Conservation (phyloP, 768 basidiomycete genomes). For the Cyclocybe aegerita region DNA sequence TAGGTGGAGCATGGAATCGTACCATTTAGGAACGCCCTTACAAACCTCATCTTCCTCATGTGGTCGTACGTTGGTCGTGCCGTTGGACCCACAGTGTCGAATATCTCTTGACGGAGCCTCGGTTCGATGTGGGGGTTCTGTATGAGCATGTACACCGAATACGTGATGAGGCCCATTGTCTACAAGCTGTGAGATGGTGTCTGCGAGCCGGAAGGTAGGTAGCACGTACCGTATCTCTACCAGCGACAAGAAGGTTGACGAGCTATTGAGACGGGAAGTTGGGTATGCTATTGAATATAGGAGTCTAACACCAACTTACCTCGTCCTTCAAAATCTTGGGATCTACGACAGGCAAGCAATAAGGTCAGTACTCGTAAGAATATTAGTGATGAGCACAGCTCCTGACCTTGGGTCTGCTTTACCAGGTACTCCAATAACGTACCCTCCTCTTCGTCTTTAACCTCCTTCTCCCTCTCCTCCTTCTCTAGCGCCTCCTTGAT, state of each 20-base stretch:
- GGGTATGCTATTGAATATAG: not conserved
- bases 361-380: not conserved
- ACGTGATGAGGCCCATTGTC: slow-evolving; percentile 41
- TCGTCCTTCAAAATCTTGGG: slow-evolving; percentile 19
- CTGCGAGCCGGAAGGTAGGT: not conserved
- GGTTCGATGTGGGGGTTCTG: slow-evolving; percentile 37
- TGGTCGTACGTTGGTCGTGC: slow-evolving; percentile 42
- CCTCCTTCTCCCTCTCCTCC: slow-evolving; percentile 18
- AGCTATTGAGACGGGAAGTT: slow-evolving; percentile 27
- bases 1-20: not conserved
- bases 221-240: slow-evolving; percentile 43
- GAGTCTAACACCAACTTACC: not conserved
- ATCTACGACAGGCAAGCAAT: slow-evolving; percentile 3
- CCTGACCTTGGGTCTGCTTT: slow-evolving; percentile 45
- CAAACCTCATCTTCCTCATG: slow-evolving; percentile 44
- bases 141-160: slow-evolving; percentile 42
- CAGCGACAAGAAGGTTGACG: slow-evolving; percentile 50
- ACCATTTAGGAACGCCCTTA: slow-evolving; percentile 33
- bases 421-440: slow-evolving; percentile 47
- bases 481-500: slow-evolving; percentile 23
- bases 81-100: slow-evolving; percentile 34
- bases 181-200: slow-evolving; percentile 2
- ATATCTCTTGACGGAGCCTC: slow-evolving; percentile 39
- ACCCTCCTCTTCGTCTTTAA: slow-evolving; percentile 31
- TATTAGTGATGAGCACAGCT: not conserved